Evolutionary conservation across 495 filamentous ascomycete species (phyloP), one percentile per base, ranked within the genome.

Genomic region (Neurospora sp.): DNA sequence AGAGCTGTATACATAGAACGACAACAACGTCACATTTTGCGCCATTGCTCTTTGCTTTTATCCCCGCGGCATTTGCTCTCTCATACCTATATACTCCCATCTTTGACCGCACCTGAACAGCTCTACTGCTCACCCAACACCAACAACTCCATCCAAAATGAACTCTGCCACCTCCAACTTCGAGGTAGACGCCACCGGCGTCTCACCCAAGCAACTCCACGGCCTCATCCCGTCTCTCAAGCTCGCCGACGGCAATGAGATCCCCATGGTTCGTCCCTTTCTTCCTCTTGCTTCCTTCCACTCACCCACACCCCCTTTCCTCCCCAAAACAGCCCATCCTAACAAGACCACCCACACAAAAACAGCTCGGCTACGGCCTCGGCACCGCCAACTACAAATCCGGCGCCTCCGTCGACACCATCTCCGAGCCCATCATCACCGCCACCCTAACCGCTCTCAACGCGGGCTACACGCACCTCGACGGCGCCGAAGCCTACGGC

Each of bases 401-500:
- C 31, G 77, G 77, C 12, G 78, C 82, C 62, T 77, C 79, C 20
- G 77, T 88, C 70, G 86, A 91, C 76, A 18, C 54, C 54, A 66
- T 66, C 23, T 66, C 54, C 54, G 81, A 86, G 42, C 80, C 81
- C 1, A 79, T 90, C 44, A 83, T 93, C 39, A 87, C 91, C 8
- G 81, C 85, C 16, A 85, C 90, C n/a, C 87, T 93, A 69, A 88
- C 82, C 38, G 92, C 93, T 5, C 88, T 94, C 75, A 87, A 88
- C 69, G 81, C 89, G 40, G 93, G 92, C 35, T 96, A 91, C 81
- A 81, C 84, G 72, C 93, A 96, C 77, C 84, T 95, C 20, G 94
- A 97, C 81, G 90, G 91, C 11, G 94, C 94, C 38, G 91, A 96
- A 83, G 91, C 87, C 72, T 96, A 97, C 83, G 87, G 89, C 75